Percentiles rank a stretch among this genome's conserved stretches.
Conservation (phyloP, 2,329 filamentous ascomycete species). For the Exophiala mesophila region DNA sequence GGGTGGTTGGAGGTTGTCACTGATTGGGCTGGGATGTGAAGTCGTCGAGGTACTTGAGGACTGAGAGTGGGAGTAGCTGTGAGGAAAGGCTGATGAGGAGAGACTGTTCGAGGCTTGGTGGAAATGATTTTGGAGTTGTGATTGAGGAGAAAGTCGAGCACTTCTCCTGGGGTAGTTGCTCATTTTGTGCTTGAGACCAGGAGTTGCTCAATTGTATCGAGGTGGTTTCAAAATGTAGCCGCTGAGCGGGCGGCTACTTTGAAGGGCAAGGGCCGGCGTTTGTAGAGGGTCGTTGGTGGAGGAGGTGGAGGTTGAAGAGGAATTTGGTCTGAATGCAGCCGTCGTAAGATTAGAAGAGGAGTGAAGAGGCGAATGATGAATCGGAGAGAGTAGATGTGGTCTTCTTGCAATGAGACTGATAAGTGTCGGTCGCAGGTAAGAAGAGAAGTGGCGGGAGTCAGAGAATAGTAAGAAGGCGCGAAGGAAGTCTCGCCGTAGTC, state of each 20-base stretch:
- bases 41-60: conserved; percentile 26
- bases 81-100: conserved; percentile 13
- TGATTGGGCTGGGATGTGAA: conserved; percentile 26
- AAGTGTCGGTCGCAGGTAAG: neutral
- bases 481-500: conserved; percentile 1
- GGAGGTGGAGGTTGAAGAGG: no score
- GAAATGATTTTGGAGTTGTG: conserved; percentile 14
- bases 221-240: conserved; percentile 14
- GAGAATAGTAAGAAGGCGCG: neutral
- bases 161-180: conserved; percentile 24
- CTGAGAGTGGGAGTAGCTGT: conserved; percentile 22
- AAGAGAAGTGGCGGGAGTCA: conserved; percentile 1
- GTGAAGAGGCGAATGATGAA: no score
- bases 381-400: no score
- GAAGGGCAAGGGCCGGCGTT: no score
- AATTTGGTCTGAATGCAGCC: no score
- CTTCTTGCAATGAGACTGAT: no score
- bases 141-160: conserved; percentile 22
- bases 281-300: no score
- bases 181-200: no score
- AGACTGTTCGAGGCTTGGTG: conserved; percentile 13
- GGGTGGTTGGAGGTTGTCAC: conserved; percentile 19
- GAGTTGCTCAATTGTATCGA: no score
- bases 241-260: conserved; percentile 18
- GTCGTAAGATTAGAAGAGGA: no score